These are phyloP conservation scores for Oemleria cerasiformis DNA, from an alignment of 306 rosid genomes.

Conservation along the genomic window DNA sequence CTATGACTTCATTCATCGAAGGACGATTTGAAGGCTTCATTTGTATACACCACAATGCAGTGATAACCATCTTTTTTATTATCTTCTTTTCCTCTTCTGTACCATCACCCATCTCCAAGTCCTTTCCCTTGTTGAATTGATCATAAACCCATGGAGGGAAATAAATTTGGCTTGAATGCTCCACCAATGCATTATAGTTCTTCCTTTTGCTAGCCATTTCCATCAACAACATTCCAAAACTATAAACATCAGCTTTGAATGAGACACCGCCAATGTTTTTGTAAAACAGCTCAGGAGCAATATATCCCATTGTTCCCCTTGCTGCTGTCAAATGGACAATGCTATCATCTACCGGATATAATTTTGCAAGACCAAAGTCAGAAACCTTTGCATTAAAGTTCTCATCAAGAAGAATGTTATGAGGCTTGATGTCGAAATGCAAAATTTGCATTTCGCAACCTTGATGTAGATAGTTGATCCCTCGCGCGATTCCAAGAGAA, in stretches of 20 bases:
- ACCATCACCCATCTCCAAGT: neutral
- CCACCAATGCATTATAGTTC: neutral
- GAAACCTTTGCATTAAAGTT: conserved; percentile 4
- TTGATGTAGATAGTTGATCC: conserved; percentile 10
- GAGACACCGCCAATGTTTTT: conserved; percentile 16
- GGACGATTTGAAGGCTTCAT: conserved; percentile 10
- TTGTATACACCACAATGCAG: conserved; percentile 14
- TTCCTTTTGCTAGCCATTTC: conserved; percentile 4
- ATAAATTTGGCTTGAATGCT: neutral
- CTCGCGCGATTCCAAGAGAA: neutral
- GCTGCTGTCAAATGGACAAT: neutral
- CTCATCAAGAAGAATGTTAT: too few relatives aligned
- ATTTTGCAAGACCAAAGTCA: conserved; percentile 11
- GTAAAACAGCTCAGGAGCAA: conserved; percentile 12
- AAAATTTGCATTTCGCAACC: conserved; percentile 15
- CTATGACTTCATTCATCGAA: conserved; percentile 7
- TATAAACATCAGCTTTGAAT: conserved; percentile 11
- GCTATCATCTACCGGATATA: neutral
- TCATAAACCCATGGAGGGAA: neutral
- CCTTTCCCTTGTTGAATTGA: neutral
- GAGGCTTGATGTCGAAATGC: conserved; percentile 13
- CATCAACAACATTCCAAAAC: conserved; percentile 13
- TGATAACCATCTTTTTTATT: conserved; percentile 4
- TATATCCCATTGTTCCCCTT: neutral
- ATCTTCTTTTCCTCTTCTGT: neutral